These are phyloP conservation scores for Calocera viscosa DNA, from an alignment of 768 basidiomycete genomes.

Conservation along the genomic window DNA sequence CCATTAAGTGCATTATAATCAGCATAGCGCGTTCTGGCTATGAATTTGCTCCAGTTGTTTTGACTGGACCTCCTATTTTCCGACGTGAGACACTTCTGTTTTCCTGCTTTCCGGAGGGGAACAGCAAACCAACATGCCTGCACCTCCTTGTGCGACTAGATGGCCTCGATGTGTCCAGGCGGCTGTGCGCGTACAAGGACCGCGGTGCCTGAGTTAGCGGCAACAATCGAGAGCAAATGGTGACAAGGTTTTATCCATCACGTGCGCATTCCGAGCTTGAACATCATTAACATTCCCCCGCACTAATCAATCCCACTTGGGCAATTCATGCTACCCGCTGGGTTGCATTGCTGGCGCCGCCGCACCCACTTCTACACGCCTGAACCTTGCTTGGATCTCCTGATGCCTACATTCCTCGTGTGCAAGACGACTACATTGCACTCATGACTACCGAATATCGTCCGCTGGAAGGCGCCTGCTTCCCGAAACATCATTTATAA, in stretches of 20 bases:
- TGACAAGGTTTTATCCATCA: neutral
- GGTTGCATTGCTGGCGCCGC: no score
- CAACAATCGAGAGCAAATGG: neutral
- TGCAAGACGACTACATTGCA: conserved; percentile 3
- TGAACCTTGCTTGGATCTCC: neutral
- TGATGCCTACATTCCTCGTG: neutral
- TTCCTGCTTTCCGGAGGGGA: no score
- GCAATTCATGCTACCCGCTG: no score
- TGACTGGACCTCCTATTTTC: no score
- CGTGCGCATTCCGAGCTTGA: conserved; percentile 1
- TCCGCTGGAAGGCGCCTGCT: neutral
- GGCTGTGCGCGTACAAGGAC: neutral
- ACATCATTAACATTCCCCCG: conserved; percentile 6
- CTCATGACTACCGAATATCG: neutral
- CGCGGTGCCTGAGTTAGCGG: neutral
- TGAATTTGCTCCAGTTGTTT: no score
- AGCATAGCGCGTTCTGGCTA: neutral
- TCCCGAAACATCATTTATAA: conserved; percentile 3
- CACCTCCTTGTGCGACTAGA: neutral
- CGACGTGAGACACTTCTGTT: no score
- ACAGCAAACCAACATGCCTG: no score
- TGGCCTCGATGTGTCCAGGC: neutral
- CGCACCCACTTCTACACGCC: neutral
- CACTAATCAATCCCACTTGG: neutral
- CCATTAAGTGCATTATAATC: neutral